These are phyloP conservation scores for Pleurotus tuoliensis DNA, from an alignment of 768 basidiomycete genomes.

Conservation along the genomic window DNA sequence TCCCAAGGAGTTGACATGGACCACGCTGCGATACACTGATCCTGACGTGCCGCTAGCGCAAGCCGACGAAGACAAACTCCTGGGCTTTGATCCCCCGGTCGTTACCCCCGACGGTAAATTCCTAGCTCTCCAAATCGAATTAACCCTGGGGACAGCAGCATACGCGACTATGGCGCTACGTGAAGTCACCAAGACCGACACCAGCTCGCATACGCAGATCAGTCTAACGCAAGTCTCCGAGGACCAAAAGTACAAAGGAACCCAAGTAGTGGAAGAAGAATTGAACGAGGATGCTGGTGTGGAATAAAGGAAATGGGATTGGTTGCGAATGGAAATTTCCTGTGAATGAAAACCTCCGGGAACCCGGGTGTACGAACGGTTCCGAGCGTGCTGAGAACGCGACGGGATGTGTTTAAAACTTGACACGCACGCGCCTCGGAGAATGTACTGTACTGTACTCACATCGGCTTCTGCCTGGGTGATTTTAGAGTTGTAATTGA, in stretches of 20 bases:
- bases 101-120: slow-evolving; percentile 74
- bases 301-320: slow-evolving; percentile 4
- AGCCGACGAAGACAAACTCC: slow-evolving; percentile 90
- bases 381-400: neutral
- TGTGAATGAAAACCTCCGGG: slow-evolving; percentile 1
- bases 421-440: neutral
- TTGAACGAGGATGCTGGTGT: slow-evolving; percentile 17
- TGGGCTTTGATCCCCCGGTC: slow-evolving; percentile 73
- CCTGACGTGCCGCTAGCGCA: slow-evolving; percentile 90
- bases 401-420: neutral
- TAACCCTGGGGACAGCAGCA: slow-evolving; percentile 85
- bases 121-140: slow-evolving; percentile 78
- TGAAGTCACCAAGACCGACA: slow-evolving; percentile 93
- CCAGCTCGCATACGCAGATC: slow-evolving; percentile 89
- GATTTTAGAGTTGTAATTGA: slow-evolving; percentile 4
- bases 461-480: slow-evolving; percentile 6
- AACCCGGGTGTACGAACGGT: neutral
- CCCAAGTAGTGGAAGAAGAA: slow-evolving; percentile 29
- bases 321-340: neutral
- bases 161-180: slow-evolving; percentile 99
- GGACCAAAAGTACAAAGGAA: slow-evolving; percentile 76
- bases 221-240: slow-evolving; percentile 71
- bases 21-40: slow-evolving; percentile 83
- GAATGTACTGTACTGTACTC: neutral
- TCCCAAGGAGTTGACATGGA: slow-evolving; percentile 81